Evolutionary conservation across 2,329 filamentous ascomycete genomes (phyloP).

Genomic region (Aspergillus sclerotialis): DNA sequence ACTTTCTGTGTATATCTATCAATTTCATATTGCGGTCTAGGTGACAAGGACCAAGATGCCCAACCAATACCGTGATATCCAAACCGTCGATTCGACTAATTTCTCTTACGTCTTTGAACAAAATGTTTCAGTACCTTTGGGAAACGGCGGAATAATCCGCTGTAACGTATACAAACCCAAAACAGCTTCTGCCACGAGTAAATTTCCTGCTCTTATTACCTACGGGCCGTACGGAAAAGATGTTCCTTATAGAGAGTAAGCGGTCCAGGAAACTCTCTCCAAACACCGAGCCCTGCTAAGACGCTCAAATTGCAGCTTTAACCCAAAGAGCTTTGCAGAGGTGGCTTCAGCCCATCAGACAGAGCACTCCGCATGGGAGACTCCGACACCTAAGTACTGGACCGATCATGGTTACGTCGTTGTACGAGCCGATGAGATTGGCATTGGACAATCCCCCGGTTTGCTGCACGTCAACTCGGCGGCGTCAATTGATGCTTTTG

Average conservation of each 20-base stretch:
- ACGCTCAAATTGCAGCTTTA: constrained; percentile 33
- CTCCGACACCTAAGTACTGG: constrained; percentile 50
- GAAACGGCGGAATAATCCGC: constrained; percentile 11
- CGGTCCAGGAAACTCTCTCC: no score
- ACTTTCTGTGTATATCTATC: no score
- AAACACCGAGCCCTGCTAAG: constrained; percentile 23
- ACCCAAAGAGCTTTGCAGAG: constrained; percentile 43
- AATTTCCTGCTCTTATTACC: constrained; percentile 55
- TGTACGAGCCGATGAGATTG: constrained; percentile 46
- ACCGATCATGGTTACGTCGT: constrained; percentile 46
- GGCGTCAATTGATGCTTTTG: constrained; percentile 42
- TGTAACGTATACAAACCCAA: constrained; percentile 45
- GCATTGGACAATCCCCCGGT: constrained; percentile 44
- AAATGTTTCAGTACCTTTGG: constrained; percentile 1
- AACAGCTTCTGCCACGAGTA: constrained; percentile 7
- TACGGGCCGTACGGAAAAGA: constrained; percentile 70
- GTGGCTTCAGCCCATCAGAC: constrained; percentile 46
- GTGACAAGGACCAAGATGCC: no score
- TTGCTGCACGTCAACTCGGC: constrained; percentile 43
- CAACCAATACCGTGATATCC: no score
- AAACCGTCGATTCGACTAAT: neutral
- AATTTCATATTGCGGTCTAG: no score
- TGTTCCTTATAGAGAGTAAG: constrained; percentile 49
- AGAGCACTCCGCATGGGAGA: constrained; percentile 51
- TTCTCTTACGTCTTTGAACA: neutral